A percentile compares a stretch with the other conserved stretches of the same genome.
These are phyloP conservation scores for Pezicula neosporulosa DNA, from an alignment of 2,329 filamentous ascomycete species.

Conservation along the genomic window DNA sequence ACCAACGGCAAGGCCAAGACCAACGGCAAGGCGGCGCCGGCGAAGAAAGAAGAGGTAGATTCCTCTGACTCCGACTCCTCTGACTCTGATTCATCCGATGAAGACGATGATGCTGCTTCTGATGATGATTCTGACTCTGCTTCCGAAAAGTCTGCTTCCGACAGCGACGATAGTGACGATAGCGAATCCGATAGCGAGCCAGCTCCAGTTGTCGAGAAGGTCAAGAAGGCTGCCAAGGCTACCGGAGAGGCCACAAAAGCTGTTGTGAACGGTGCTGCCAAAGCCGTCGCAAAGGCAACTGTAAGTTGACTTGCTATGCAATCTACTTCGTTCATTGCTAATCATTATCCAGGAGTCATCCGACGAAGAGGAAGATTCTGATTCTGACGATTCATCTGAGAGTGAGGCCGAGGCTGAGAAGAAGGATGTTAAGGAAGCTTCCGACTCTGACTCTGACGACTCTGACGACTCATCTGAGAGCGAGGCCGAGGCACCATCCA, in stretches of 20 bases:
- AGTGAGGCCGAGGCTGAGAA: neutral
- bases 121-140: slow-evolving; percentile 18
- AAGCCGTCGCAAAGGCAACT: slow-evolving; percentile 24
- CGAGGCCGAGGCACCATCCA: slow-evolving; percentile 37
- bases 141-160: slow-evolving; percentile 22
- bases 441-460: slow-evolving; percentile 14
- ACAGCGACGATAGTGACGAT: slow-evolving; percentile 25
- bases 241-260: slow-evolving; percentile 19
- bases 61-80: slow-evolving; percentile 32
- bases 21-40: slow-evolving; percentile 30
- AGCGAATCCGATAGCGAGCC: slow-evolving; percentile 25
- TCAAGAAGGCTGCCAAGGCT: slow-evolving; percentile 18
- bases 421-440: slow-evolving; percentile 13
- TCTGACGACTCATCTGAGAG: slow-evolving; percentile 14
- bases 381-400: slow-evolving; percentile 8
- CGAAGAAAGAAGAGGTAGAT: slow-evolving; percentile 31
- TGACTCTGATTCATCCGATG: slow-evolving; percentile 20
- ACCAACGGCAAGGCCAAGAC: slow-evolving; percentile 31
- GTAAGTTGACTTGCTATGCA: slow-evolving; percentile 18
- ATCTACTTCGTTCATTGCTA: slow-evolving; percentile 5
- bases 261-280: slow-evolving; percentile 25
- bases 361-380: slow-evolving; percentile 17
- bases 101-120: slow-evolving; percentile 8
- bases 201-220: slow-evolving; percentile 10
- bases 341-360: slow-evolving; percentile 12